Base-by-base conservation (phyloP, 768 basidiomycete genomes). In the Trametes sanguinea region DNA sequence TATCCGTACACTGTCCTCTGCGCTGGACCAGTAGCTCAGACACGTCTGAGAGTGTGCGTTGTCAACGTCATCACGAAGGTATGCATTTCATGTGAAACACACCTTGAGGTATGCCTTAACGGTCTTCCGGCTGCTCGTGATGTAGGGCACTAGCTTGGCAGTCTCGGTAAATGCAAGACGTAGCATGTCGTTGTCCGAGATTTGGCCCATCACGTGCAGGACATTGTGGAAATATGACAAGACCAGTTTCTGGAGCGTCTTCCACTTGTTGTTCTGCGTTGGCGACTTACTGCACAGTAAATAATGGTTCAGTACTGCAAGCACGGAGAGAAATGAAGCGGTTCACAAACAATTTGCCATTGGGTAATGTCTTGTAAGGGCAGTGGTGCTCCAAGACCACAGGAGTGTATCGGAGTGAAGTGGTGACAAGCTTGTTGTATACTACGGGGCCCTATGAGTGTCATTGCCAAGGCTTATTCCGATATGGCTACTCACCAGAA, bases 341-440 rank as follows among this genome's bases (percentile, higher is more conserved):
- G 7, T 1, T 1, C 6, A 80, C 92, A 51, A 69, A 96, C 95
- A 90, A 89, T 82, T 89, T 92, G 54, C 95, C 97, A 67, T 87
- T 87, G 1, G 87, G 71, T 29, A 88, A 80, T 1, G 83, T 87
- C 77, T 94, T 96, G 78, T 86, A 94, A 0, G 96, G 95, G 39
- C 91, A 79, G 67, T 98, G 95, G 69, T 95, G 88, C 51, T 84
- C 81, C 16, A 99, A 81, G 7, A 98, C 82, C 43, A 98, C 82
- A 2, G 97, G 95, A 0, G 95, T 95, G 75, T 92, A 99, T 69
- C 85, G 86, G 30, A 99, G 79, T 2, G 94, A 77, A 0, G 95
- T 96, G 10, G 84, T 84, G 46, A 99, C 80, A 22, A 98, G 82
- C 77, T 98, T 97, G 78, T 89, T 89, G 77, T 95, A 98, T n/a